Base-by-base conservation (phyloP, 441 rosid genomes). In the Monsonia emarginata region DNA sequence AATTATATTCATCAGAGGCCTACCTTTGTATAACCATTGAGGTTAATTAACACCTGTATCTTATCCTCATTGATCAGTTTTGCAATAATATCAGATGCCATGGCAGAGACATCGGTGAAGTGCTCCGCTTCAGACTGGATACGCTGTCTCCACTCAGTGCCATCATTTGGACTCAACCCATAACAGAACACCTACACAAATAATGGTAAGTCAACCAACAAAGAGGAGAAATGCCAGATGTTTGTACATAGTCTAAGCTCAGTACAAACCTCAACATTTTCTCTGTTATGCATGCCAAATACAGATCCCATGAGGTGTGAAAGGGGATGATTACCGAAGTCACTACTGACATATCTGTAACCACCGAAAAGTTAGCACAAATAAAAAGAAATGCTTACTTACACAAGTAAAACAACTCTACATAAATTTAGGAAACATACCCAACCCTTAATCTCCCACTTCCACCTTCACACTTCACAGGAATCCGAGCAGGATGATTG, bases 241-340 rank as follows among this genome's bases (percentile, higher is more conserved):
- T 16, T 16, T 46, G 18, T 50, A 52, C 2, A 52, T 21, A 8
- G 13, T 52, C 25, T 14, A 52, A 52, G 58, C 5, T 28, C 58
- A 26, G 25, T 26, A 74, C 88, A 32, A 50, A 88, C 99, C 97
- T 95, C 97, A 16, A 91, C 78, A 73, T 89, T 84, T 59, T 85
- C 88, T 77, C 76, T 81, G 83, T 89, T 84, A 76, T 95, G 99
- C 97, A 91, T 88, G 71, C 99, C 99, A 81, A 91, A 95, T 67
- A 95, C 90, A 7, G 99, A 95, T 61, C 98, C 99, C 99, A 95
- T 91, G 54, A 95, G 97, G 72, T 95, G 99, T 30, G 99, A 95
- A 77, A 95, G 74, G 1, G 99, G 99, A 60, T 95, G 99, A 69
- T 95, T 95, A n/a, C 98, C 98, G 59, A 95, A 95, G 66, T 95